phyloP scores from a whole-genome alignment of 345 rosid species.

The Capsella bursapastoris region DNA sequence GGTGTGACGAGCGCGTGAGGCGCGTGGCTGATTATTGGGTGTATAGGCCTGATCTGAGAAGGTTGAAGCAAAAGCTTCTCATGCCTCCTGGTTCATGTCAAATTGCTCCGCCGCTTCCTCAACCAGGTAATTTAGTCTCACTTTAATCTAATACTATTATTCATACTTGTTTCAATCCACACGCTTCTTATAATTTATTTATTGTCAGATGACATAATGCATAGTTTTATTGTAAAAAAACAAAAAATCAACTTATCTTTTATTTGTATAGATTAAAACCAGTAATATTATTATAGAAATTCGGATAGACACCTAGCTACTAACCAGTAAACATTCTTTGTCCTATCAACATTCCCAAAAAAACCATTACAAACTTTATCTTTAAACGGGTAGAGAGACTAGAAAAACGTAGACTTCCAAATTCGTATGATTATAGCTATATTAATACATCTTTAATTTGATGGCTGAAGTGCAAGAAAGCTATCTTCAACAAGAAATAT shows the following conservation, averaged over 20 bases:
- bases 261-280: not conserved
- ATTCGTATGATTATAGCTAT: not conserved
- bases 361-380: not conserved
- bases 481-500: not conserved
- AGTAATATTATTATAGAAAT: not conserved
- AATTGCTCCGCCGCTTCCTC: constrained; percentile 52
- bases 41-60: constrained; percentile 62
- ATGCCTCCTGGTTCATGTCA: constrained; percentile 91
- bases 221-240: not conserved
- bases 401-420: not conserved
- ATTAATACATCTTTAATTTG: not conserved
- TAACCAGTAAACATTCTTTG: not conserved
- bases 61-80: constrained; percentile 58
- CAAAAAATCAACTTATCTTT: not conserved
- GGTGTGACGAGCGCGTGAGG: constrained; percentile 74
- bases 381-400: not conserved
- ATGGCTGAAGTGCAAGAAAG: not conserved
- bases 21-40: constrained; percentile 66
- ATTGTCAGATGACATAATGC: not conserved
- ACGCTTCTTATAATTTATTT: not conserved
- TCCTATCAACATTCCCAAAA: not conserved
- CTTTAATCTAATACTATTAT: not conserved
- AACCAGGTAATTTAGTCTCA: not conserved
- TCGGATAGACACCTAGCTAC: not conserved
- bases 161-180: not conserved